Base-by-base conservation (phyloP, 2,329 filamentous ascomycete genomes). In the Xylariaceae sp. region DNA sequence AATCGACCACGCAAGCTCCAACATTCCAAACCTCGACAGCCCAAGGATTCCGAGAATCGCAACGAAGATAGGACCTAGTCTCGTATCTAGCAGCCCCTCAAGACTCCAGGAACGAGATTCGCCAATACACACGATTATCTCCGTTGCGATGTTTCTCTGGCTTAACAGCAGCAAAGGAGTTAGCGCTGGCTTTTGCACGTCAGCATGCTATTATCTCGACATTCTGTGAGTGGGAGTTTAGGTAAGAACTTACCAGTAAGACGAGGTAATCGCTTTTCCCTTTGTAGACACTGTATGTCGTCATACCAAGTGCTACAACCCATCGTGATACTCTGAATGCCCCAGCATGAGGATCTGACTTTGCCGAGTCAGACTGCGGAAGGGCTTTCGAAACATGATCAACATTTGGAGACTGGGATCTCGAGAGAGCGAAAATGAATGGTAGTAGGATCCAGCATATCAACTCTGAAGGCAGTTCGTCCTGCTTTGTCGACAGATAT, bases 401-500 rank as follows among this genome's bases (percentile, higher is more conserved):
- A 18, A 10, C 36, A 42, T 42, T 38, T n/a, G 17, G 50, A 18
- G 9, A 22, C 22, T 33, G 55, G 4, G 22, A 28, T 44, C 34
- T 44, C 5, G 51, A 47, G 31, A 51, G 38, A 13, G 18, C 16
- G 41, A 65, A 60, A 1, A 71, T 6, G 5, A 60, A 6, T 0
- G 68, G 63, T 17, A 72, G 31, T 4, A 65, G 11, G 1, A 53
- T 31, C 70, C 71, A 73, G 14, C 66, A 65, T 1, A 70, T n/a
- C 1, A 62, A 44, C 50, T 73, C 71, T 0, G 71, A 72, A 11
- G 41, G 52, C 5, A 71, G 43, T 45, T 71, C 69, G 1, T 63
- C 40, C 28, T 61, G 54, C 7, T 47, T 48, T 0, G 61, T 48
- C 0, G 62, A 51, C 1, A 63, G 38, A 11, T 45, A 43, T 18